Evolutionary conservation across 1,139 yeast genomes (phyloP).

Genomic region (Magnusiomyces paraingens): DNA sequence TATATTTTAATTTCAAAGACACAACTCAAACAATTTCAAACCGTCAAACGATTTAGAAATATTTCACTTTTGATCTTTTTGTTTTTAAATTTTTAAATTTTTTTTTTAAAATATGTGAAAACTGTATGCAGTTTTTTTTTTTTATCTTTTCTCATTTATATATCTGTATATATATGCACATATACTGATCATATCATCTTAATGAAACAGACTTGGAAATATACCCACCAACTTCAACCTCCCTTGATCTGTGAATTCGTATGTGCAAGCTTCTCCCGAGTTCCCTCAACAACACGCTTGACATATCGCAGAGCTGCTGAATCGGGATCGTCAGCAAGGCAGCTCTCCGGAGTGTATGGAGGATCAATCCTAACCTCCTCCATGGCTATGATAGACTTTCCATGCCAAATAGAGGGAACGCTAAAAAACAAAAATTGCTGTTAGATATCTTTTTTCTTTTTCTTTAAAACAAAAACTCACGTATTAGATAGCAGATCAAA

Average conservation of each 20-base stretch:
- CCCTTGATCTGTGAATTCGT: constrained; percentile 2
- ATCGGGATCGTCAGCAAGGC: constrained; percentile 32
- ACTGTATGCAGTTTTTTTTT: too few relatives aligned
- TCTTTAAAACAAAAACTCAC: neutral
- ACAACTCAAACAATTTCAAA: too few relatives aligned
- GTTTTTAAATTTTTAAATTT: too few relatives aligned
- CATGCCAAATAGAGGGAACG: constrained; percentile 45
- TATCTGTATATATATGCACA: too few relatives aligned
- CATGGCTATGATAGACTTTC: constrained; percentile 44
- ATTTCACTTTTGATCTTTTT: too few relatives aligned
- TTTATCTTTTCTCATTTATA: too few relatives aligned
- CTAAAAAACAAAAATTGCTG: constrained; percentile 3
- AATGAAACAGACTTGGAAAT: neutral
- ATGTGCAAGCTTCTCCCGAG: constrained; percentile 41
- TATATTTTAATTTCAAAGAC: too few relatives aligned
- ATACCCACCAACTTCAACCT: neutral
- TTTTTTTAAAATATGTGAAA: too few relatives aligned
- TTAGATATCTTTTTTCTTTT: neutral
- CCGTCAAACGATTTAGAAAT: too few relatives aligned
- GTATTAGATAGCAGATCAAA: constrained; percentile 45
- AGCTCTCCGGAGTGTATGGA: constrained; percentile 43
- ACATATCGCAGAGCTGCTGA: constrained; percentile 43
- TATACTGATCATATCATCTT: neutral
- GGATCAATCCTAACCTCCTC: constrained; percentile 46
- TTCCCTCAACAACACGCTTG: constrained; percentile 48